Conservation (phyloP, 306 rosid genomes). For the Cicer arietinum region DNA sequence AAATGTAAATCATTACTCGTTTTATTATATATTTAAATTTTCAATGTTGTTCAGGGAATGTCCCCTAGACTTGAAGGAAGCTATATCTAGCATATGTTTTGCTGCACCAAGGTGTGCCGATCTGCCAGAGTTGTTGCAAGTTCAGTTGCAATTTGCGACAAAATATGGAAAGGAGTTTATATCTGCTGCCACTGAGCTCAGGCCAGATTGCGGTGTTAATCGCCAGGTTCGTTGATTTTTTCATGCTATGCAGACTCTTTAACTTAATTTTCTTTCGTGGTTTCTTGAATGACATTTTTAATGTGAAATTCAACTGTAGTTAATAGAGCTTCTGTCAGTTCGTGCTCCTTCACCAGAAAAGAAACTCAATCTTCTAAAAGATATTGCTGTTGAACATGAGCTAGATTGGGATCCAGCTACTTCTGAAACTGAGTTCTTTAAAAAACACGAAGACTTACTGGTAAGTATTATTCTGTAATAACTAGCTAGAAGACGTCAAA, state of each 20-base stretch:
- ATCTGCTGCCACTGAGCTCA: constrained; percentile 86
- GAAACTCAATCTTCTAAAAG: constrained; percentile 85
- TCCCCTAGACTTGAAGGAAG: constrained; percentile 95
- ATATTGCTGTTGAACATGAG: constrained; percentile 90
- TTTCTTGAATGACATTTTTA: constrained; percentile 35
- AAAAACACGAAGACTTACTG: constrained; percentile 84
- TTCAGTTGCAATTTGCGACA: constrained; percentile 74
- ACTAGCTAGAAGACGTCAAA: not conserved
- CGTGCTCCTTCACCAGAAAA: constrained; percentile 93
- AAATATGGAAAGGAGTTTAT: constrained; percentile 94
- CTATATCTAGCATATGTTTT: constrained; percentile 90
- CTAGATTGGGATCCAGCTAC: constrained; percentile 95
- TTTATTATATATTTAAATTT: constrained; percentile 20
- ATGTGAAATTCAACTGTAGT: constrained; percentile 55
- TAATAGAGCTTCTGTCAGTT: constrained; percentile 85
- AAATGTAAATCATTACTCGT: constrained; percentile 1
- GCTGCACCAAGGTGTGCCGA: constrained; percentile 98
- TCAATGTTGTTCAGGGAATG: constrained; percentile 66
- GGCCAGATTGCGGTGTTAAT: constrained; percentile 92
- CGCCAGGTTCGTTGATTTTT: constrained; percentile 75
- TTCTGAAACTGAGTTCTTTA: constrained; percentile 77
- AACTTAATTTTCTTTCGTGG: constrained; percentile 16
- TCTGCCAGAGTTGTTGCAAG: constrained; percentile 89
- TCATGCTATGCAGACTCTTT: constrained; percentile 13
- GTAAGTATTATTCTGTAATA: constrained; percentile 49